Evolutionary conservation across 805 yeast species (phyloP).

Genomic region (Candida boidinii): DNA sequence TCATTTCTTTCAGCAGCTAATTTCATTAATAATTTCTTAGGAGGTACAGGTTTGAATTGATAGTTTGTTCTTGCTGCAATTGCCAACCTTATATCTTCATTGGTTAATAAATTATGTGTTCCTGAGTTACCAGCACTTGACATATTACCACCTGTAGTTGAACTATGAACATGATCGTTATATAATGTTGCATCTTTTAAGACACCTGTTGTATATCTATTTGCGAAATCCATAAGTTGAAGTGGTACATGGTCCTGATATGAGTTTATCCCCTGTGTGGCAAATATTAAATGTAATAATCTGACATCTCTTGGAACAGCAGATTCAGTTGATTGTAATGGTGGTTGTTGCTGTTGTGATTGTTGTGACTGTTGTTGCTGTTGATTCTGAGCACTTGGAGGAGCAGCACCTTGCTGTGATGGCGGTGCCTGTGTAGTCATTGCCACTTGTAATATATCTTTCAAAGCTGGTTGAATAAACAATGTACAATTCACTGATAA

Average conservation of each 20-base stretch:
- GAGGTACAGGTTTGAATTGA: conserved; percentile 93
- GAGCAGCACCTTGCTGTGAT: not conserved
- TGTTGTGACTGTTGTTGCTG: not conserved
- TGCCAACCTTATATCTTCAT: conserved; percentile 88
- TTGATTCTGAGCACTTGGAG: not conserved
- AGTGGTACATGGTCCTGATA: conserved; percentile 95
- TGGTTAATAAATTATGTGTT: conserved; percentile 45
- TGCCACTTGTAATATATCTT: too few relatives aligned
- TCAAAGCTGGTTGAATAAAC: too few relatives aligned
- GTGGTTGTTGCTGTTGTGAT: not conserved
- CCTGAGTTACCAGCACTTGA: conserved; percentile 31
- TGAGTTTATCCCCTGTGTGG: conserved; percentile 84
- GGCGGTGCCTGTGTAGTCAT: too few relatives aligned
- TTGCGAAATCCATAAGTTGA: conserved; percentile 95
- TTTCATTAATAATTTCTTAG: conserved; percentile 84
- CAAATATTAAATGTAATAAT: conserved; percentile 79
- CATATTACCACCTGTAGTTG: too few relatives aligned
- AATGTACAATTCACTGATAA: too few relatives aligned
- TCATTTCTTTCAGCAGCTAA: conserved; percentile 89
- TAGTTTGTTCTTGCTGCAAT: conserved; percentile 91
- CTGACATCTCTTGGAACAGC: conserved; percentile 84
- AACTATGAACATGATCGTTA: conserved; percentile 67
- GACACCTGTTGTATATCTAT: conserved; percentile 77
- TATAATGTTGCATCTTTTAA: conserved; percentile 85
- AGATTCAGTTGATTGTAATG: conserved; percentile 1